Evolutionary conservation across 2,329 filamentous ascomycete genomes (phyloP).

Genomic region (Ambrosiella cleistominuta): DNA sequence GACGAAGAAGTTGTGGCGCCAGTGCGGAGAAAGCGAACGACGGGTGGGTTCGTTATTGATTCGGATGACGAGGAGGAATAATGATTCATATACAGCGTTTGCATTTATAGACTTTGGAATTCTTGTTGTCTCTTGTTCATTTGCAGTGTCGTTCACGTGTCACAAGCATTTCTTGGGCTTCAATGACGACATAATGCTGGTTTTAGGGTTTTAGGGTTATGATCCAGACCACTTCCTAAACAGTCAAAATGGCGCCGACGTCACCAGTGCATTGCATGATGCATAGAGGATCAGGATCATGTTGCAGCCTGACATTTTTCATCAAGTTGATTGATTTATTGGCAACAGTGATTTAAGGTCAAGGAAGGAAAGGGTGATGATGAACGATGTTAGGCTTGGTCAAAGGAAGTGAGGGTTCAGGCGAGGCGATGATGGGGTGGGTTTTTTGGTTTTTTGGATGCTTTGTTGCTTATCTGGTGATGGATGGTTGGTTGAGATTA

Average conservation of each 20-base stretch:
- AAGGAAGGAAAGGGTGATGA: no score
- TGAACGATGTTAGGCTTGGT: no score
- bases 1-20: neutral
- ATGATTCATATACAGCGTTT: neutral
- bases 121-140: neutral
- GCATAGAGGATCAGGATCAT: neutral
- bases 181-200: no score
- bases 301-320: neutral
- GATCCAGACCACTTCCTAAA: neutral
- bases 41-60: conserved; percentile 10
- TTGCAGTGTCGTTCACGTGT: neutral
- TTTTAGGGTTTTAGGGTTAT: neutral
- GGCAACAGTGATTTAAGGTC: no score
- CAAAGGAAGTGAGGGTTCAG: no score
- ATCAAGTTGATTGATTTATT: neutral
- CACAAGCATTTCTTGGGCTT: no score
- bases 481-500: no score
- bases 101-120: neutral
- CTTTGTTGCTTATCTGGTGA: no score
- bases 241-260: neutral
- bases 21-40: conserved; percentile 1
- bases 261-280: conserved; percentile 5
- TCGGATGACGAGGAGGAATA: conserved; percentile 8
- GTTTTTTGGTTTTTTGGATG: no score
- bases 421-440: no score